Evolutionary conservation across 805 yeast genomes (phyloP).

Genomic region (Ogataea thermomethanolica): DNA sequence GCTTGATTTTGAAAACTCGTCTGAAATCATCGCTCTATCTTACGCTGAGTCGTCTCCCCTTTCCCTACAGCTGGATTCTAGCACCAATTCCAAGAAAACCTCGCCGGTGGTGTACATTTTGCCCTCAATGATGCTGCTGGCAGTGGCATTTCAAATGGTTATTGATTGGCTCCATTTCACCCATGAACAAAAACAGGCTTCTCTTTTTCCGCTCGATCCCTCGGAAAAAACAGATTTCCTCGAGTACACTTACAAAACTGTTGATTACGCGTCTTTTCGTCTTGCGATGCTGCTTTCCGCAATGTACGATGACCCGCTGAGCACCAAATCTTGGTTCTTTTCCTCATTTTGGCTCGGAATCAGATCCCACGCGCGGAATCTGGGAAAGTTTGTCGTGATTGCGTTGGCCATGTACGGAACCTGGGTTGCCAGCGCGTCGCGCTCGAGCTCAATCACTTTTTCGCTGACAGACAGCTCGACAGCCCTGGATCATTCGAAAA

Average conservation of each 20-base stretch:
- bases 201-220: slow-evolving; percentile 1
- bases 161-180: slow-evolving; percentile 18
- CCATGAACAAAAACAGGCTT: slow-evolving; percentile 14
- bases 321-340: slow-evolving; percentile 5
- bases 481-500: no score
- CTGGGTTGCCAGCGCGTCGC: background rate
- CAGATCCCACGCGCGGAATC: slow-evolving; percentile 12
- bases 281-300: slow-evolving; percentile 3
- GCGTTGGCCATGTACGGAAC: slow-evolving; percentile 1
- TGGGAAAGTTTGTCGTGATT: slow-evolving; percentile 3
- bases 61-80: background rate
- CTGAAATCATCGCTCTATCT: no score
- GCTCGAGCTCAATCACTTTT: background rate
- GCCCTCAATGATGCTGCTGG: background rate
- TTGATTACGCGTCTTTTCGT: slow-evolving; percentile 16
- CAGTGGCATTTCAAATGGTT: slow-evolving; percentile 7
- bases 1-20: no score
- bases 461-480: background rate
- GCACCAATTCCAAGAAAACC: background rate
- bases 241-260: slow-evolving; percentile 6
- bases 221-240: slow-evolving; percentile 12
- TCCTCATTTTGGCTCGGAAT: slow-evolving; percentile 17
- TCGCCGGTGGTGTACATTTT: background rate
- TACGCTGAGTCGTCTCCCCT: no score
- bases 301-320: background rate